These are phyloP conservation scores for Litsea cubeba DNA, from an alignment of 164 flowering plant genomes.

Conservation along the genomic window DNA sequence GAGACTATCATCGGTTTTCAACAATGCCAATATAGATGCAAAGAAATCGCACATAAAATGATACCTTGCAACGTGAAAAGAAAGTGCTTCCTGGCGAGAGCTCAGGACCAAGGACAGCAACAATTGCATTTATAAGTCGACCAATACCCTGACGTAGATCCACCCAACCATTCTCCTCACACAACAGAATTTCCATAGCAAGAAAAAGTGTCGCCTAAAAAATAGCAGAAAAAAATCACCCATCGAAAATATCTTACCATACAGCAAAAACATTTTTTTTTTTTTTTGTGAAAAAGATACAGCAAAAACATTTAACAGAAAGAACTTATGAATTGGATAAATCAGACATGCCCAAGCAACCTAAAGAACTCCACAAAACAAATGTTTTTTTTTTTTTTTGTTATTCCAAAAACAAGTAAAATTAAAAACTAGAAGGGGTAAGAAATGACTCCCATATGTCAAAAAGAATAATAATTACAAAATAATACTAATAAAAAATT, in stretches of 20 bases:
- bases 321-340: too few species aligned
- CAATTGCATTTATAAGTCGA: conserved; percentile 94
- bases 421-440: neutral
- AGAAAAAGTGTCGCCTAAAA: conserved; percentile 54
- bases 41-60: neutral
- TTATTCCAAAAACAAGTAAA: too few species aligned
- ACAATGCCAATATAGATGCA: neutral
- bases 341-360: too few species aligned
- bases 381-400: too few species aligned
- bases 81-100: conserved; percentile 95
- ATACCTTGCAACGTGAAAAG: conserved; percentile 97
- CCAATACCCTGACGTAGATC: conserved; percentile 91
- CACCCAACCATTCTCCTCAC: conserved; percentile 85
- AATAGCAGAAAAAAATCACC: neutral
- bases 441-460: neutral
- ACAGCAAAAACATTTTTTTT: too few species aligned
- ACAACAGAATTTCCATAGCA: conserved; percentile 77
- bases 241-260: too few species aligned
- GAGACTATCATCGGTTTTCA: neutral
- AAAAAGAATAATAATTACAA: neutral
- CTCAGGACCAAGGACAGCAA: conserved; percentile 98
- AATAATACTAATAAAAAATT: neutral
- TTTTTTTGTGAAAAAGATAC: too few species aligned
- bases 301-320: too few species aligned
- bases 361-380: too few species aligned